Conservation (phyloP, 768 basidiomycete genomes). For the Rhizopogon sp. region DNA sequence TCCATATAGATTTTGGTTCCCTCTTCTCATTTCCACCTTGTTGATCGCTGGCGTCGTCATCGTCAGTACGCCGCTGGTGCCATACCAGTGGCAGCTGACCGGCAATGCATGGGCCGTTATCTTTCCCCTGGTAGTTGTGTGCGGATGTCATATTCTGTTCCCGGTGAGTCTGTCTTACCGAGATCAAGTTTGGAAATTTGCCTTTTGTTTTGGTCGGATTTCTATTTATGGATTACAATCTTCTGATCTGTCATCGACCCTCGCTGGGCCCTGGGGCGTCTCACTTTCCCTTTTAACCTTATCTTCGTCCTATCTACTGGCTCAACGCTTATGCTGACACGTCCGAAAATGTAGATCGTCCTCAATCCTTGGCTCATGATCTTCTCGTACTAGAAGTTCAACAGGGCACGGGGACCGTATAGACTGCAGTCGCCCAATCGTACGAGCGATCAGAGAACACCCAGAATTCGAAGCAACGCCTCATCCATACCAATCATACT, state of each 20-base stretch:
- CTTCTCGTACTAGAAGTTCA: constrained; percentile 46
- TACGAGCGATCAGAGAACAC: no score
- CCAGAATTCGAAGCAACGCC: no score
- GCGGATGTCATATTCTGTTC: constrained; percentile 65
- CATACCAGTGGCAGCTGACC: constrained; percentile 59
- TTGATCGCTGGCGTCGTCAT: constrained; percentile 55
- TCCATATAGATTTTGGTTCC: constrained; percentile 26
- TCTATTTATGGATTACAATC: neutral
- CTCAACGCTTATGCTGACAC: constrained; percentile 10
- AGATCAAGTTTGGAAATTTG: neutral
- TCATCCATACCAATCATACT: neutral
- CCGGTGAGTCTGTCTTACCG: constrained; percentile 45
- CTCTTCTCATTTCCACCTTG: constrained; percentile 49
- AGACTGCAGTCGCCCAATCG: no score
- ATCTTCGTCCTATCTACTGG: neutral
- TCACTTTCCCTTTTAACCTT: constrained; percentile 26
- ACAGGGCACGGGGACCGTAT: no score
- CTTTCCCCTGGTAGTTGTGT: constrained; percentile 68
- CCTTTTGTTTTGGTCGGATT: neutral
- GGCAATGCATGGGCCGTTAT: constrained; percentile 68
- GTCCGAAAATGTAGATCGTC: constrained; percentile 47
- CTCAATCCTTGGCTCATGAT: constrained; percentile 90
- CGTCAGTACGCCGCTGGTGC: constrained; percentile 48
- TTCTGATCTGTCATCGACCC: neutral
- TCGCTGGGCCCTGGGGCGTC: no score